phyloP scores from a whole-genome alignment of 768 basidiomycete species.

The Tulasnella sp. region DNA sequence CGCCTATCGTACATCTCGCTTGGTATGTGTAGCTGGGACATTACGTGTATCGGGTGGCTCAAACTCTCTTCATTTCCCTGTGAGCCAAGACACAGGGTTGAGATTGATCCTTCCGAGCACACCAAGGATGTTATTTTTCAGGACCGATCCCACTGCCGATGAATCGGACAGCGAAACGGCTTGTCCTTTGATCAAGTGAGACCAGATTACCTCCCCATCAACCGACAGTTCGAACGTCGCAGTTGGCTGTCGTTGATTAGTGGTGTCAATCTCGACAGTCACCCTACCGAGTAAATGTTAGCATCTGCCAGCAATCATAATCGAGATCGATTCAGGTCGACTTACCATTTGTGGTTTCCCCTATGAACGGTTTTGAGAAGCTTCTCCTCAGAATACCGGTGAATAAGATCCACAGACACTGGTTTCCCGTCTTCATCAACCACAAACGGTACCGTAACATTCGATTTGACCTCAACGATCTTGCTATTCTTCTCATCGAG shows the following conservation, averaged over 20 bases:
- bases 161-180: constrained; percentile 1
- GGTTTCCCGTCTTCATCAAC: constrained; percentile 23
- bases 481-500: constrained; percentile 8
- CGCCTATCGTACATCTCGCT: no score
- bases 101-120: no score
- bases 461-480: neutral
- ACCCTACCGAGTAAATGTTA: constrained; percentile 33
- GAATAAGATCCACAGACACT: constrained; percentile 19
- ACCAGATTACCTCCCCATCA: constrained; percentile 41
- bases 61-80: no score
- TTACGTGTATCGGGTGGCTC: no score
- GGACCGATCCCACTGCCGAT: no score
- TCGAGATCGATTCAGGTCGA: neutral
- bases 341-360: constrained; percentile 56
- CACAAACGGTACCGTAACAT: constrained; percentile 17
- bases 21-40: no score
- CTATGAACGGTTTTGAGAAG: constrained; percentile 46
- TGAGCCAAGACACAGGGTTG: no score
- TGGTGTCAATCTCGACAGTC: constrained; percentile 56
- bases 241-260: constrained; percentile 36
- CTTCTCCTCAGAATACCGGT: constrained; percentile 29
- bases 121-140: no score
- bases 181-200: neutral
- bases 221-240: constrained; percentile 46
- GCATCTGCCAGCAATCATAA: neutral